phyloP scores from a whole-genome alignment of 306 rosid genomes.

The Canavalia ensiformis region DNA sequence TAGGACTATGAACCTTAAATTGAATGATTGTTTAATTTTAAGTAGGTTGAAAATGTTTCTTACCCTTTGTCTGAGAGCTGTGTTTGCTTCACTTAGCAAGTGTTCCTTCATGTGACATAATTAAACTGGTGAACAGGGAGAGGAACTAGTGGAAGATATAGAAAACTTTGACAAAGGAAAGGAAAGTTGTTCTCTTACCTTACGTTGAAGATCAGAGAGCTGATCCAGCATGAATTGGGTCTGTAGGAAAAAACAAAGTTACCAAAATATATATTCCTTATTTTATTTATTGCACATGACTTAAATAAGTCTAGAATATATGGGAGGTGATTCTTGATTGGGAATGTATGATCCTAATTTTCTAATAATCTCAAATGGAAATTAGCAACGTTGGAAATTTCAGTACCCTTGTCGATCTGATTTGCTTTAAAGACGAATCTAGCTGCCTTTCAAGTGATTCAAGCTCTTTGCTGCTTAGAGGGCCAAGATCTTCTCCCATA shows the following conservation, averaged over 20 bases:
- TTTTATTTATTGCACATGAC: background rate
- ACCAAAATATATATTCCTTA: background rate
- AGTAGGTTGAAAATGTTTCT: constrained; percentile 14
- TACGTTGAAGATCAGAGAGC: constrained; percentile 80
- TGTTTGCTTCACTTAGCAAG: constrained; percentile 72
- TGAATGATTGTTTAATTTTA: background rate
- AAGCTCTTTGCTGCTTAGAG: constrained; percentile 85
- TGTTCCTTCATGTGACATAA: constrained; percentile 61
- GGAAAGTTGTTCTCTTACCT: constrained; percentile 55
- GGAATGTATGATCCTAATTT: background rate
- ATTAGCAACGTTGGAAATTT: background rate
- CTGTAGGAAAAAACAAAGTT: constrained; percentile 46
- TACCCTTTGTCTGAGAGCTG: constrained; percentile 78
- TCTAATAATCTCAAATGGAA: background rate
- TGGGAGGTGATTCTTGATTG: constrained; percentile 1
- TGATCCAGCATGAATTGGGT: constrained; percentile 88
- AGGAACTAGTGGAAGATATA: background rate
- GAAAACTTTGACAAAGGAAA: constrained; percentile 7
- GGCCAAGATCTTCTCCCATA: constrained; percentile 95
- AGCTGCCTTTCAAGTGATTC: constrained; percentile 95
- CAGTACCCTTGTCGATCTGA: constrained; percentile 86
- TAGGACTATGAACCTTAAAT: background rate
- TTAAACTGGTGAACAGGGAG: background rate
- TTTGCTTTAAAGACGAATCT: constrained; percentile 86
- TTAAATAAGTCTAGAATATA: background rate